Conservation (phyloP, 179 eudicot genomes). For the Gypsophila paniculata region DNA sequence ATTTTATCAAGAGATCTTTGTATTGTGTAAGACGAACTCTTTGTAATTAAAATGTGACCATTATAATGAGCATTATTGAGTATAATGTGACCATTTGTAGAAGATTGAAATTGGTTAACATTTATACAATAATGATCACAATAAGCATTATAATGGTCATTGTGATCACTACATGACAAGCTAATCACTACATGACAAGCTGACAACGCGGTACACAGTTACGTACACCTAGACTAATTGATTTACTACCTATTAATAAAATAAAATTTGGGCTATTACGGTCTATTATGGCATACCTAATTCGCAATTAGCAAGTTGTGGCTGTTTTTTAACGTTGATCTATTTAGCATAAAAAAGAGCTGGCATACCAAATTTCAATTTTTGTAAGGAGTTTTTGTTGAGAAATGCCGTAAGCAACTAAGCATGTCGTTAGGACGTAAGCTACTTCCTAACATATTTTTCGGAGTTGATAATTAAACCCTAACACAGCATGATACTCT, state of each 20-base stretch:
- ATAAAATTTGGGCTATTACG: neutral
- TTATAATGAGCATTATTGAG: too few relatives aligned
- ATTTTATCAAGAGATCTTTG: too few relatives aligned
- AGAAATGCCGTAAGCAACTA: neutral
- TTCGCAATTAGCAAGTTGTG: neutral
- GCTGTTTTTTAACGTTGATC: neutral
- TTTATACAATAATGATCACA: too few relatives aligned
- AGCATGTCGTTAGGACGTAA: neutral
- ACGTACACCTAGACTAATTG: neutral
- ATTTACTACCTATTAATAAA: neutral
- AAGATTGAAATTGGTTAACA: too few relatives aligned
- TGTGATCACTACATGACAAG: neutral
- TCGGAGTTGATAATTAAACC: neutral
- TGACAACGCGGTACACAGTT: neutral
- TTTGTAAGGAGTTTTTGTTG: too few relatives aligned
- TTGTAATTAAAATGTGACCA: too few relatives aligned
- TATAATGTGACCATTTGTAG: too few relatives aligned
- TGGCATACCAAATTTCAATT: neutral
- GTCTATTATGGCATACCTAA: constrained; percentile 3
- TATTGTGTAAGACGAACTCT: too few relatives aligned
- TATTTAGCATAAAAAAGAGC: neutral
- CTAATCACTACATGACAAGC: neutral
- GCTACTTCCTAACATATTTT: neutral
- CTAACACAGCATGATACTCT: constrained; percentile 6
- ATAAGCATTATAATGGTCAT: too few relatives aligned